Percentiles rank a stretch among this genome's conserved stretches.
Conservation (phyloP, 2,329 filamentous ascomycete genomes). For the Aspergillus jensenii region DNA sequence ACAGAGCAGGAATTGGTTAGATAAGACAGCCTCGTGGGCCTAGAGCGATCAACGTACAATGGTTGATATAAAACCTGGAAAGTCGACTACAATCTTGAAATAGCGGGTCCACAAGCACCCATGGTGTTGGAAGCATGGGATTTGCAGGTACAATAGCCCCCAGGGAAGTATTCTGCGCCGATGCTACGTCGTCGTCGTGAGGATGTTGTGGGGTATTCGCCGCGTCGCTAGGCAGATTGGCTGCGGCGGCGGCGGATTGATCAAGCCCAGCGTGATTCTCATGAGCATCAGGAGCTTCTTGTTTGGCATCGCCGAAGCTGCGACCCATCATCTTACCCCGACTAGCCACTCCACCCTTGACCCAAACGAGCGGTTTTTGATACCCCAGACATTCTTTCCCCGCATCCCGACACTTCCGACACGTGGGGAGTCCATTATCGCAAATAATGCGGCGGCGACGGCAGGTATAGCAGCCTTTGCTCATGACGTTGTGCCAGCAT, state of each 20-base stretch:
- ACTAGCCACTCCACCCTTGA: conserved; percentile 44
- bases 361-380: conserved; percentile 44
- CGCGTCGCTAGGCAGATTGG: not conserved
- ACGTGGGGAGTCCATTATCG: conserved; percentile 43
- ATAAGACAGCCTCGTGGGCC: not conserved
- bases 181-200: not conserved
- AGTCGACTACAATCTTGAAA: conserved; percentile 46
- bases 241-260: not conserved
- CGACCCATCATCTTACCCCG: conserved; percentile 54
- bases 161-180: not conserved
- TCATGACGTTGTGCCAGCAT: conserved; percentile 27
- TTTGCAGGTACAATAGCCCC: conserved; percentile 11
- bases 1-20: conserved; percentile 17
- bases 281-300: not conserved
- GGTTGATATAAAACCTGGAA: conserved; percentile 48
- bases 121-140: conserved; percentile 31
- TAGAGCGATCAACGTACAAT: conserved; percentile 35
- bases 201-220: not conserved
- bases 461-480: conserved; percentile 46
- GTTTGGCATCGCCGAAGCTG: conserved; percentile 44
- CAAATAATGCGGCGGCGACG: conserved; percentile 45
- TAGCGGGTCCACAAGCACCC: conserved; percentile 47
- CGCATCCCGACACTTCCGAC: conserved; percentile 43
- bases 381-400: conserved; percentile 47
- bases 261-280: not conserved